These are phyloP conservation scores for Termitomyces sp. DNA, from an alignment of 768 basidiomycete genomes.

Conservation along the genomic window DNA sequence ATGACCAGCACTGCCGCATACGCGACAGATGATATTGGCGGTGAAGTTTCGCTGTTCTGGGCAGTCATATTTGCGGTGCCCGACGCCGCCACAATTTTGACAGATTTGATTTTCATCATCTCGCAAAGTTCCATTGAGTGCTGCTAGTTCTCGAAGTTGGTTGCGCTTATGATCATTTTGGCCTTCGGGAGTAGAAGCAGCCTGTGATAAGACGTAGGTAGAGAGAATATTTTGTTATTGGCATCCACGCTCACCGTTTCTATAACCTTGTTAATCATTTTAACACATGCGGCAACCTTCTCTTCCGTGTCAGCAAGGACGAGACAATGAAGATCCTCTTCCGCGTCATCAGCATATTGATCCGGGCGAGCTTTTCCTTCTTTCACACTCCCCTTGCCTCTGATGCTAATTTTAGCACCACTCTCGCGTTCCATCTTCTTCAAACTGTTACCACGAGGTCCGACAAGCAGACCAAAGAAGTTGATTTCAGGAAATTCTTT, in stretches of 20 bases:
- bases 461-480: constrained; percentile 97
- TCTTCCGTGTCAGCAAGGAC: constrained; percentile 90
- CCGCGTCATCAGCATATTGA: constrained; percentile 92
- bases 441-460: constrained; percentile 96
- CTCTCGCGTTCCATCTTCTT: constrained; percentile 99
- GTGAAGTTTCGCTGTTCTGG: constrained; percentile 98
- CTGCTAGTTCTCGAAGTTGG: constrained; percentile 95
- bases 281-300: constrained; percentile 88
- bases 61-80: constrained; percentile 98
- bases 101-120: constrained; percentile 99
- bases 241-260: constrained; percentile 69
- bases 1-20: constrained; percentile 97
- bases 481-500: constrained; percentile 99
- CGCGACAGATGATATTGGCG: constrained; percentile 98
- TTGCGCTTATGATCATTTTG: constrained; percentile 99
- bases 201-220: constrained; percentile 43
- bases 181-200: constrained; percentile 97
- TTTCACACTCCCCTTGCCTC: constrained; percentile 98
- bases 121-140: constrained; percentile 95
- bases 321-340: constrained; percentile 98
- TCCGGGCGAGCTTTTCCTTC: constrained; percentile 97
- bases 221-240: not conserved
- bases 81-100: constrained; percentile 91
- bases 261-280: constrained; percentile 95
- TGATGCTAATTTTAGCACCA: constrained; percentile 97